phyloP scores from a whole-genome alignment of 2,329 filamentous ascomycete genomes.

The Arthrobotrys megalospora region DNA sequence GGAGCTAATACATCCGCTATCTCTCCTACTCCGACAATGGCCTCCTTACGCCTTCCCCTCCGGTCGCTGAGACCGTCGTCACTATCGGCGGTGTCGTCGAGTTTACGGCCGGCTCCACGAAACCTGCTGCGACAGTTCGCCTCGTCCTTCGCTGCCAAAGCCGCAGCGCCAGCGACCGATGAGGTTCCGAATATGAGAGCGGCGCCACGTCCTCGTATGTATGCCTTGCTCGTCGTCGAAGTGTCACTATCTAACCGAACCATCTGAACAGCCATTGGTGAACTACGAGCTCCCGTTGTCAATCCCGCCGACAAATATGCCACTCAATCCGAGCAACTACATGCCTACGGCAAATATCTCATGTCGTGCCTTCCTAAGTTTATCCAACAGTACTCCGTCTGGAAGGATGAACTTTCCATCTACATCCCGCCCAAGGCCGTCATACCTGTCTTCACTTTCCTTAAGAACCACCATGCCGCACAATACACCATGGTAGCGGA shows the following conservation, averaged over 20 bases:
- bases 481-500: slow-evolving; percentile 95
- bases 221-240: background rate
- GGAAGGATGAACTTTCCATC: slow-evolving; percentile 98
- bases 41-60: slow-evolving; percentile 49
- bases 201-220: slow-evolving; percentile 50
- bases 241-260: slow-evolving; percentile 22
- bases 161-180: slow-evolving; percentile 44
- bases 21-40: slow-evolving; percentile 41
- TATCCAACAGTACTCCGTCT: slow-evolving; percentile 98
- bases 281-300: slow-evolving; percentile 74
- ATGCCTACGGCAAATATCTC: slow-evolving; percentile 95
- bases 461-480: slow-evolving; percentile 97
- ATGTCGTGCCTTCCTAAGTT: slow-evolving; percentile 98
- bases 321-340: slow-evolving; percentile 87
- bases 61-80: slow-evolving; percentile 50
- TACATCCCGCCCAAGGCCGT: slow-evolving; percentile 91
- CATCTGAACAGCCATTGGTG: slow-evolving; percentile 69
- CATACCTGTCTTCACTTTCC: slow-evolving; percentile 91
- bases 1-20: slow-evolving; percentile 34
- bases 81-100: slow-evolving; percentile 45
- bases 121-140: slow-evolving; percentile 52
- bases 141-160: slow-evolving; percentile 36
- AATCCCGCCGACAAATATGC: slow-evolving; percentile 87
- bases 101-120: slow-evolving; percentile 45
- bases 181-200: slow-evolving; percentile 55